A percentile compares a stretch with the other conserved stretches of the same genome.
Conservation (phyloP, 306 rosid genomes). For the Crataegus laevigata region DNA sequence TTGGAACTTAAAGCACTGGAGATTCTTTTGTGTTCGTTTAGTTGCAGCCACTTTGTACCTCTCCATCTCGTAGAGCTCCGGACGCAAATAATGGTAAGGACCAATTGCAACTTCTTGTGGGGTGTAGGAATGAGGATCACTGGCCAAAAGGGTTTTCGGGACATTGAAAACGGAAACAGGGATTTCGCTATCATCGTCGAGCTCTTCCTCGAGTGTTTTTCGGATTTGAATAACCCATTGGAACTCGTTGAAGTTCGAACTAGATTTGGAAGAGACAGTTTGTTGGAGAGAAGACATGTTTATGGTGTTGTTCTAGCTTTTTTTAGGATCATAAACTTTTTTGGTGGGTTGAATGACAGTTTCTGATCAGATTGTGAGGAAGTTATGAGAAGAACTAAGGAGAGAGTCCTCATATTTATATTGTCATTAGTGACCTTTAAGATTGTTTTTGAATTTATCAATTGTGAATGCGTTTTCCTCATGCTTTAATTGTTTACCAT, state of each 20-base stretch:
- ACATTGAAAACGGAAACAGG: slow-evolving; percentile 60
- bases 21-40: slow-evolving; percentile 42
- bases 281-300: slow-evolving; percentile 16
- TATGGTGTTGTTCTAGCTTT: neutral
- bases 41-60: slow-evolving; percentile 65
- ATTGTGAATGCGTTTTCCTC: neutral
- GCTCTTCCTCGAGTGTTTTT: slow-evolving; percentile 51
- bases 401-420: neutral
- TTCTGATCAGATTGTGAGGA: slow-evolving; percentile 12
- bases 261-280: slow-evolving; percentile 22
- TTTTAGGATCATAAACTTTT: neutral
- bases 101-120: slow-evolving; percentile 78
- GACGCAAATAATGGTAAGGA: slow-evolving; percentile 67
- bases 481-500: neutral
- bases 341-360: neutral
- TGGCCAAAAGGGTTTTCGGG: slow-evolving; percentile 29
- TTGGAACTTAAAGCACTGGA: slow-evolving; percentile 32
- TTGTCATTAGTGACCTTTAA: neutral
- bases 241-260: slow-evolving; percentile 41
- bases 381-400: slow-evolving; percentile 9
- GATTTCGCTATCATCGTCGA: slow-evolving; percentile 39
- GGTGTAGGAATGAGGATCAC: slow-evolving; percentile 45
- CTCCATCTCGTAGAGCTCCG: slow-evolving; percentile 75
- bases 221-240: slow-evolving; percentile 59
- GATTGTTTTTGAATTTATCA: no score